Evolutionary conservation across 2,329 filamentous ascomycete genomes (phyloP).

Genomic region (Reticulascus tulasneorum): DNA sequence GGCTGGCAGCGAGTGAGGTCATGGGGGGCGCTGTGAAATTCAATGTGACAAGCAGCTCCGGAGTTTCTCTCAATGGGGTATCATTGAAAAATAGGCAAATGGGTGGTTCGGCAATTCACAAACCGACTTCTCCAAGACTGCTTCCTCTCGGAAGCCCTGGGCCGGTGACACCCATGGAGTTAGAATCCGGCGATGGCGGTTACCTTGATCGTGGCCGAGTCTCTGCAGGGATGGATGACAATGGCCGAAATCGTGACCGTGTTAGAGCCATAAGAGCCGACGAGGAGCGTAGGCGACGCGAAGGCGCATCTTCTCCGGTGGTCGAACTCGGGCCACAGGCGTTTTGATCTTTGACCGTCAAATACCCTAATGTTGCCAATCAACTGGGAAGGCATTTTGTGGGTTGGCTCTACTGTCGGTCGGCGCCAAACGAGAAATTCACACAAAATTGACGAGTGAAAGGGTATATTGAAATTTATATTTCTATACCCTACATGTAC

Average conservation of each 20-base stretch:
- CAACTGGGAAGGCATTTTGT: no score
- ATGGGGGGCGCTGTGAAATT: constrained; percentile 22
- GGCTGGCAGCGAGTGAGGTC: constrained; percentile 35
- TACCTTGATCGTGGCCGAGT: constrained; percentile 28
- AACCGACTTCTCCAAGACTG: constrained; percentile 47
- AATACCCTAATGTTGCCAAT: background rate
- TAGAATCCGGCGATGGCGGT: constrained; percentile 36
- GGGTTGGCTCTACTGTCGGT: no score
- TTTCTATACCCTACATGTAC: no score
- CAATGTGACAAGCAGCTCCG: constrained; percentile 19
- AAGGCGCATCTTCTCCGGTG: constrained; percentile 26
- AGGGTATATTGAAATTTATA: no score
- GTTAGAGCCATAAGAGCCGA: constrained; percentile 19
- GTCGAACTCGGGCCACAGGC: constrained; percentile 25
- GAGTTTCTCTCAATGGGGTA: constrained; percentile 29
- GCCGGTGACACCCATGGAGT: constrained; percentile 58
- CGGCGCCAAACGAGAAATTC: no score
- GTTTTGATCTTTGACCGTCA: no score
- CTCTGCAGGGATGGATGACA: constrained; percentile 21
- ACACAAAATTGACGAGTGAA: background rate
- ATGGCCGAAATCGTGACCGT: constrained; percentile 20
- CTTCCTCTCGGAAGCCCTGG: constrained; percentile 54
- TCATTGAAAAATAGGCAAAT: constrained; percentile 32
- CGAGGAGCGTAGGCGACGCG: constrained; percentile 26
- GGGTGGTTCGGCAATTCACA: constrained; percentile 33